Base-by-base conservation (phyloP, 805 yeast species). In the Starmerella sirachaensis region DNA sequence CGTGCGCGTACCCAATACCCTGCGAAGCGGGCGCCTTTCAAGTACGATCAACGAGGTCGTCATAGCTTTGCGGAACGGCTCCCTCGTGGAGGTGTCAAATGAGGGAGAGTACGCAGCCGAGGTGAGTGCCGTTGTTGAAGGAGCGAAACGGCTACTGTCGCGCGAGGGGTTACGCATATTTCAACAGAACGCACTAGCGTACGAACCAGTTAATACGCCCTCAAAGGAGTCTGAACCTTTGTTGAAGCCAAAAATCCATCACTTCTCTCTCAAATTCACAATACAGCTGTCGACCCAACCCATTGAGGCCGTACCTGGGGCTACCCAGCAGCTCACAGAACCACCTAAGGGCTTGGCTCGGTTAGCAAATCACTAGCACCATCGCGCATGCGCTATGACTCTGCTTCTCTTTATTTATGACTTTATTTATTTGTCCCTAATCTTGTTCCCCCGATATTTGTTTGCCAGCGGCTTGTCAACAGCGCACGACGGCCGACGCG, bases 191-290 rank as follows among this genome's bases (percentile, higher is more conserved):
- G 9, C 18, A 13, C 20, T 43, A 9, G 31, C 17, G 4, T 28
- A 37, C 17, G 24, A 24, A 9, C 38, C 31, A 2, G 47, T 37
- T 3, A 18, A 20, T 13, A 26, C 23, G 4, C 25, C 36, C 2
- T 18, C 16, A 8, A 33, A 28, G 11, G 19, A n/a, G n/a, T 19
- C 10, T 3, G 26, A 33, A 21, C 47, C 47, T 6, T 19, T 43
- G 17, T 36, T 29, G 13, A 31, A 37, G 16, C 36, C 23, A 8
- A 43, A 31, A 18, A 38, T 41, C 11, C 47, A 43, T 23, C 47
- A 43, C 24, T 37, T 28, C 21, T 3, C 16, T 5, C 23, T 38
- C 10, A 16, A 6, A 12, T 25, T 41, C 17, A 6, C 21, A 16
- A 19, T 43, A 16, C 11, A 17, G 20, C 37, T 43, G 14, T 37